Percentiles rank a stretch among this genome's conserved stretches.
Conservation (phyloP, 2,329 filamentous ascomycete species). For the Penicillium digitatum region DNA sequence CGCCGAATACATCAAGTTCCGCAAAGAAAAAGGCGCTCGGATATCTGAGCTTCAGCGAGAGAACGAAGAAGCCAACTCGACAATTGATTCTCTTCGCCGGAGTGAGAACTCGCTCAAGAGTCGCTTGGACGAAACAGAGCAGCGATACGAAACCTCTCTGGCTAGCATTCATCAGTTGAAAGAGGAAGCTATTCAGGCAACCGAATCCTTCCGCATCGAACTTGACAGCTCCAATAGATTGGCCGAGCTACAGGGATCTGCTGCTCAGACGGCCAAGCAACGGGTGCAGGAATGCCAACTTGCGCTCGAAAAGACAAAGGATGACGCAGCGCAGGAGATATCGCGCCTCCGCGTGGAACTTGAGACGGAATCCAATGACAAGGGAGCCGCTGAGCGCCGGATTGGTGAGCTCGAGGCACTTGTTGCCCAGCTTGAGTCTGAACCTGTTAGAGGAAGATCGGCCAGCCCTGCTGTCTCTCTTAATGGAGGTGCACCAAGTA, state of each 20-base stretch:
- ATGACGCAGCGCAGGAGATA: conserved; percentile 59
- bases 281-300: conserved; percentile 57
- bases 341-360: conserved; percentile 52
- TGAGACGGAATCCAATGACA: conserved; percentile 57
- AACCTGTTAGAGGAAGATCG: conserved; percentile 46
- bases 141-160: conserved; percentile 81
- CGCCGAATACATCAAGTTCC: conserved; percentile 79
- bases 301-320: conserved; percentile 56
- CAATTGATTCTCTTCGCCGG: conserved; percentile 71
- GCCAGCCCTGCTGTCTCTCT: conserved; percentile 53
- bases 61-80: conserved; percentile 77
- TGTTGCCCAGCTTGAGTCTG: conserved; percentile 58
- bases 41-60: conserved; percentile 84
- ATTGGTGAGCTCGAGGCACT: conserved; percentile 63
- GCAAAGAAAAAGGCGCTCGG: conserved; percentile 89
- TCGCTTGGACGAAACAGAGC: conserved; percentile 76
- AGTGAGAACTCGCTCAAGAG: conserved; percentile 76
- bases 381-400: conserved; percentile 58
- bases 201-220: conserved; percentile 83
- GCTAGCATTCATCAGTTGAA: conserved; percentile 78
- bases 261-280: conserved; percentile 56
- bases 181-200: conserved; percentile 73
- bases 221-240: conserved; percentile 76
- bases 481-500: conserved; percentile 49
- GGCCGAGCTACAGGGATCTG: conserved; percentile 64